Evolutionary conservation across 768 basidiomycete species (phyloP).

Genomic region (Calvatia gigantea): DNA sequence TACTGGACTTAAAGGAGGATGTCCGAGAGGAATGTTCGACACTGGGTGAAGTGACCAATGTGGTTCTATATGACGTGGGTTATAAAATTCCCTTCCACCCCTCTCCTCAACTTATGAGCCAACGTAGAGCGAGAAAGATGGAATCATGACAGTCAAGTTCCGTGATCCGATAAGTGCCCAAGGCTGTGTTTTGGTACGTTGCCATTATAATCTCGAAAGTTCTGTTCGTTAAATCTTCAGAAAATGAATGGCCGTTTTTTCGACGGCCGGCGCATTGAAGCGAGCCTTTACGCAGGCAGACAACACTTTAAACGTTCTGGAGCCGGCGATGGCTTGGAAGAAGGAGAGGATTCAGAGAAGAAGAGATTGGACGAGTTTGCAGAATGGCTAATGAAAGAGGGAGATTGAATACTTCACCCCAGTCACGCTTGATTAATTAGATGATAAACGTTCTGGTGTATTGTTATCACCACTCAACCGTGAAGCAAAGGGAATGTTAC

Average conservation of each 20-base stretch:
- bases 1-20: slow-evolving; percentile 94
- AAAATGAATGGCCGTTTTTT: slow-evolving; percentile 97
- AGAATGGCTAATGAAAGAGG: slow-evolving; percentile 80
- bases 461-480: slow-evolving; percentile 7
- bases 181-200: slow-evolving; percentile 76
- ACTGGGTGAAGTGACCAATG: slow-evolving; percentile 93
- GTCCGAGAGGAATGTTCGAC: slow-evolving; percentile 90
- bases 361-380: slow-evolving; percentile 86
- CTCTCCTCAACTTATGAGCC: not conserved
- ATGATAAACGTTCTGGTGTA: not conserved
- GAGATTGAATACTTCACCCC: slow-evolving; percentile 43
- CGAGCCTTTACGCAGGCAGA: slow-evolving; percentile 76
- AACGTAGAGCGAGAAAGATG: slow-evolving; percentile 81
- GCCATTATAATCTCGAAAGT: not conserved
- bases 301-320: slow-evolving; percentile 80
- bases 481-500: slow-evolving; percentile 1
- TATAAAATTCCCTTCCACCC: not conserved
- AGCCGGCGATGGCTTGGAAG: slow-evolving; percentile 55
- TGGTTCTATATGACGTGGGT: slow-evolving; percentile 91
- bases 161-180: slow-evolving; percentile 89
- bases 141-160: slow-evolving; percentile 96
- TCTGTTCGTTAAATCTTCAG: slow-evolving; percentile 30
- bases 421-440: too few species aligned
- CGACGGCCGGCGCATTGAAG: slow-evolving; percentile 78
- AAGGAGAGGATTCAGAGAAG: slow-evolving; percentile 74